These are phyloP conservation scores for Vitis rotundifolia DNA, from an alignment of 164 flowering plant genomes.

Conservation along the genomic window DNA sequence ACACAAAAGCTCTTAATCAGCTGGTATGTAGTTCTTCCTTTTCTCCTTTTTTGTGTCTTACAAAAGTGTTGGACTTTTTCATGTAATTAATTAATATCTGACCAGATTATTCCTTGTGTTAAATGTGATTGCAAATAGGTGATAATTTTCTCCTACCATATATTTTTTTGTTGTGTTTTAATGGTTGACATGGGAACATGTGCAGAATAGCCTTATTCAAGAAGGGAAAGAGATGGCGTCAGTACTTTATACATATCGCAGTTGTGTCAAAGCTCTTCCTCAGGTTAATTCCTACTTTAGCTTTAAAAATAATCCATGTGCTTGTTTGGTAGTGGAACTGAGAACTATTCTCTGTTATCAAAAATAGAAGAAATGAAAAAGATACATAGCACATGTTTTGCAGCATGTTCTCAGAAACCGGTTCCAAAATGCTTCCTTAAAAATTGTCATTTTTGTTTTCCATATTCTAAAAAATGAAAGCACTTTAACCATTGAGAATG, in stretches of 20 bases:
- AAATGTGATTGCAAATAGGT: not conserved
- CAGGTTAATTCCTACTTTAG: constrained; percentile 55
- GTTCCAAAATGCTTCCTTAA: too few species aligned
- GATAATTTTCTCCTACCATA: not conserved
- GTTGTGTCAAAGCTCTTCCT: constrained; percentile 99
- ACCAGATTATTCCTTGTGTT: not conserved
- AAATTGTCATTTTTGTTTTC: too few species aligned
- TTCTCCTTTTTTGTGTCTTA: constrained; percentile 7
- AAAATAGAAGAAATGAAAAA: too few species aligned
- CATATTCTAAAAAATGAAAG: too few species aligned
- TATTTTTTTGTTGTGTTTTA: too few species aligned
- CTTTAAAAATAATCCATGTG: not conserved
- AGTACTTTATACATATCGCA: constrained; percentile 92
- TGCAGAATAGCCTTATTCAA: constrained; percentile 81
- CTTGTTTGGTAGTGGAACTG: too few species aligned
- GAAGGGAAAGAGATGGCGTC: constrained; percentile 98
- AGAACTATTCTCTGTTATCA: too few species aligned
- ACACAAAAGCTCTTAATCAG: constrained; percentile 93
- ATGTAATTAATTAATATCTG: not conserved
- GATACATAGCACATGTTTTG: too few species aligned
- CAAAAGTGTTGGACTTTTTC: not conserved
- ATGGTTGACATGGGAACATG: constrained; percentile 1
- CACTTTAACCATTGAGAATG: too few species aligned
- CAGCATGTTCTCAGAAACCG: too few species aligned
- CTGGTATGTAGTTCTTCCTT: constrained; percentile 53